Percentiles rank a stretch among this genome's conserved stretches.
Conservation (phyloP, 176 grass and related monocot genomes). For the Hordeum vulgare region DNA sequence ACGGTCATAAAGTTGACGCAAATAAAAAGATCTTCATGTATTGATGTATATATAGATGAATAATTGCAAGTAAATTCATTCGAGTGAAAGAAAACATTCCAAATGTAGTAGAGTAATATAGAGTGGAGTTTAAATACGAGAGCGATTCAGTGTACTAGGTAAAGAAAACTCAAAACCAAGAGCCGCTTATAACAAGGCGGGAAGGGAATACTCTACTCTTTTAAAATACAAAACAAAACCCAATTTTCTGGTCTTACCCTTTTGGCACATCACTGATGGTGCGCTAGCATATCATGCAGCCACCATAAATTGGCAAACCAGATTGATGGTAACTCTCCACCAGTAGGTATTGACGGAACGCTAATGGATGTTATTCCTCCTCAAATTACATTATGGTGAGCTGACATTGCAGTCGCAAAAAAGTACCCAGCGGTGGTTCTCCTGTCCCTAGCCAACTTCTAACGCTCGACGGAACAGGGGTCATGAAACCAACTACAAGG, state of each 20-base stretch:
- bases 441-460: constrained; percentile 28
- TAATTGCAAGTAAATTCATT: not conserved
- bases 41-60: not conserved
- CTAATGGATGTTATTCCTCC: constrained; percentile 21
- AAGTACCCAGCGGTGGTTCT: constrained; percentile 22
- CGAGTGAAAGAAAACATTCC: not conserved
- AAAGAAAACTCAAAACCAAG: not conserved
- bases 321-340: constrained; percentile 24
- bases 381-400: constrained; percentile 28
- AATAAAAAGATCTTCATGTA: not conserved
- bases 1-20: not conserved
- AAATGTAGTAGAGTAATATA: not conserved
- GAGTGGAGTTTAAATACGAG: not conserved
- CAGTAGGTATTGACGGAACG: constrained; percentile 17
- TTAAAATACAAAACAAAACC: not conserved
- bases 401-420: constrained; percentile 11
- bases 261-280: not conserved
- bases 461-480: not conserved
- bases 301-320: constrained; percentile 22
- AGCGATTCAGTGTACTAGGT: not conserved
- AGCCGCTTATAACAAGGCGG: not conserved
- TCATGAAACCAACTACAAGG: not conserved
- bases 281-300: constrained; percentile 4
- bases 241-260: not conserved
- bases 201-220: not conserved